Base-by-base conservation (phyloP, 305 asterid genomes). In the Andrographis paniculata region DNA sequence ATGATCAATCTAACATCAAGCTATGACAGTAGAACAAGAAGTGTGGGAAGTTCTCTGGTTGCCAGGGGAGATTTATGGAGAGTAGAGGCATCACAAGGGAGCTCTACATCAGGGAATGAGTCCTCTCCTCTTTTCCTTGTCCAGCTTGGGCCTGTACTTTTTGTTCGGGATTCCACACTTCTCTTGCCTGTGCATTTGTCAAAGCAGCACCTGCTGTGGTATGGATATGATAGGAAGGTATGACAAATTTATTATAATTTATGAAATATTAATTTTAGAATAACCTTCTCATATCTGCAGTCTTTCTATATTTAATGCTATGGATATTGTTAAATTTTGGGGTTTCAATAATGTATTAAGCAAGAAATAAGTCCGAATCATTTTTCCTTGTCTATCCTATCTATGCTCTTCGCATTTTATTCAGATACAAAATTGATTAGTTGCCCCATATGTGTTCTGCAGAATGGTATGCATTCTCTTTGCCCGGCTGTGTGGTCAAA, bases 401-500 rank as follows among this genome's bases (percentile, higher is more conserved):
- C 33, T 5, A 6, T 38, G 5, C 13, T 9, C 15, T 18, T 42
- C 24, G 15, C 20, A n/a, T 49, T 28, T 39, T 20, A 45, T 13
- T 14, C 48, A 20, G 12, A 50, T 36, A n/a, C 42, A 57, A 43
- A n/a, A 43, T 42, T 57, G 33, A 60, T 52, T 22, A n/a, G 37
- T 30, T 41, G 20, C 53, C 47, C 52, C 45, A 60, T 47, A 30
- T 23, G 46, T 52, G 42, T 59, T 69, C 45, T 45, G 27, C 83
- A 91, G 99, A 85, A 82, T 38, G 94, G 95, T 55, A 58, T 80
- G 89, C 99, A 91, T 76, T 87, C 99, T 17, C 83, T 91, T 50
- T 87, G 99, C 67, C 99, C 99, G 44, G 99, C 99, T n/a, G 80
- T 87, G 54, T 91, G 99, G 99, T 86, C 96, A 17, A 87, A 87